Conservation (phyloP, 2,329 filamentous ascomycete genomes). For the Diaporthe citriasiana region DNA sequence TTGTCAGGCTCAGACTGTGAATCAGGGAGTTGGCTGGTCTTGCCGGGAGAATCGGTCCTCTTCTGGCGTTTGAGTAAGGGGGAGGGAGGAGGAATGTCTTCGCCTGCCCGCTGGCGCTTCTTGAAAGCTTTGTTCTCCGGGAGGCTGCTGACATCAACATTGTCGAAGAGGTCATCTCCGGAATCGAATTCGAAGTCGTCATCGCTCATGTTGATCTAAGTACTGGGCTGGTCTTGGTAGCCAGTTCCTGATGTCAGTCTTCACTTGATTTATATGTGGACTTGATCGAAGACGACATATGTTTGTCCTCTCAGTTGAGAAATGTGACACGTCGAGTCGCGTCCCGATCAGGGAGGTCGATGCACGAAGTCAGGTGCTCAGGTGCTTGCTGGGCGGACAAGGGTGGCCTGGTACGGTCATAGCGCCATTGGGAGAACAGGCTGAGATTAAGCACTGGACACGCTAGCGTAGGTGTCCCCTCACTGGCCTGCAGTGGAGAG, state of each 20-base stretch:
- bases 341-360: neutral
- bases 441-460: neutral
- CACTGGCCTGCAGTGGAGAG: neutral
- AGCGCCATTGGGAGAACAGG: neutral
- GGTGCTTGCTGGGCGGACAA: neutral
- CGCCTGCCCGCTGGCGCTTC: neutral
- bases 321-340: constrained; percentile 24
- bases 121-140: constrained; percentile 35
- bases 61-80: constrained; percentile 40
- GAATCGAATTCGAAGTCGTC: constrained; percentile 53
- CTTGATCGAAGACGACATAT: no score
- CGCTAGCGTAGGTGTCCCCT: no score
- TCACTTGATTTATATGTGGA: neutral
- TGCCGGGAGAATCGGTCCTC: neutral
- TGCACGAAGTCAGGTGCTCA: constrained; percentile 7
- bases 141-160: constrained; percentile 42
- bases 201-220: constrained; percentile 33
- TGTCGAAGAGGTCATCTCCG: constrained; percentile 53
- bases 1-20: neutral
- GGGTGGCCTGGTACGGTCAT: neutral
- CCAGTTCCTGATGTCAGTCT: neutral
- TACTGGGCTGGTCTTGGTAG: neutral
- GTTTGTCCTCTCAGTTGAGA: neutral
- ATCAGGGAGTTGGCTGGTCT: no score
- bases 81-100: no score